These are phyloP conservation scores for Cladosporium sp. DNA, from an alignment of 2,329 filamentous ascomycete genomes.

Conservation along the genomic window DNA sequence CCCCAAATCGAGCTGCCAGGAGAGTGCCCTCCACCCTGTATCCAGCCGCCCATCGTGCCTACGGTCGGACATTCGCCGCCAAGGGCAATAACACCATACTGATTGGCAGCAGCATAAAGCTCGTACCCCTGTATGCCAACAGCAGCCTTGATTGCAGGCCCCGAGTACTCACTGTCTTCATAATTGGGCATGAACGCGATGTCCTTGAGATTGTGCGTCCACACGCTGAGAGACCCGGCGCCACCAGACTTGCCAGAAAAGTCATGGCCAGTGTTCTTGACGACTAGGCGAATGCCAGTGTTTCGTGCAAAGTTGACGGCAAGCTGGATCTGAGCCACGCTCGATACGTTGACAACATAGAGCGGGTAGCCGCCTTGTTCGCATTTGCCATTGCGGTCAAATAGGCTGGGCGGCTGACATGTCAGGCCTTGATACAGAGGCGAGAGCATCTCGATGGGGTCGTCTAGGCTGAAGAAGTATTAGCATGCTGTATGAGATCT, in stretches of 20 bases:
- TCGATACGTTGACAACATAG: conserved; percentile 17
- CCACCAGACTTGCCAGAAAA: conserved; percentile 17
- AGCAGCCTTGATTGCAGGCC: conserved; percentile 18
- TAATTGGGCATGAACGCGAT: conserved; percentile 14
- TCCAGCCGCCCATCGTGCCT: conserved; percentile 22
- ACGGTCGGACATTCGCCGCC: conserved; percentile 20
- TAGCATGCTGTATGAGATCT: background rate
- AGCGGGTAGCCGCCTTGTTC: conserved; percentile 17
- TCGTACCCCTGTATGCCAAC: conserved; percentile 18
- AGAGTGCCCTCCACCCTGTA: conserved; percentile 20
- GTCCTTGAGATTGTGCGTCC: conserved; percentile 20
- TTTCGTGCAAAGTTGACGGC: conserved; percentile 20
- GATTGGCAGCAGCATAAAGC: conserved; percentile 6
- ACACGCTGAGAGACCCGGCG: conserved; percentile 19
- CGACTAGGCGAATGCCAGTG: conserved; percentile 17
- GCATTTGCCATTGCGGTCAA: conserved; percentile 10
- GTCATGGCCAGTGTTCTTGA: conserved; percentile 25
- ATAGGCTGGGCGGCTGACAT: conserved; percentile 10
- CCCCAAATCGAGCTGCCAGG: conserved; percentile 14
- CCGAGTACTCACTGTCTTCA: conserved; percentile 13
- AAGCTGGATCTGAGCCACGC: conserved; percentile 15
- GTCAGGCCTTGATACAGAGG: conserved; percentile 14
- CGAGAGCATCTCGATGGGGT: conserved; percentile 14
- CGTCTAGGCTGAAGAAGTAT: background rate
- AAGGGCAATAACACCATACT: conserved; percentile 4